These are phyloP conservation scores for Malassezia vespertilionis DNA, from an alignment of 1,284 basidiomycete species.

Conservation along the genomic window DNA sequence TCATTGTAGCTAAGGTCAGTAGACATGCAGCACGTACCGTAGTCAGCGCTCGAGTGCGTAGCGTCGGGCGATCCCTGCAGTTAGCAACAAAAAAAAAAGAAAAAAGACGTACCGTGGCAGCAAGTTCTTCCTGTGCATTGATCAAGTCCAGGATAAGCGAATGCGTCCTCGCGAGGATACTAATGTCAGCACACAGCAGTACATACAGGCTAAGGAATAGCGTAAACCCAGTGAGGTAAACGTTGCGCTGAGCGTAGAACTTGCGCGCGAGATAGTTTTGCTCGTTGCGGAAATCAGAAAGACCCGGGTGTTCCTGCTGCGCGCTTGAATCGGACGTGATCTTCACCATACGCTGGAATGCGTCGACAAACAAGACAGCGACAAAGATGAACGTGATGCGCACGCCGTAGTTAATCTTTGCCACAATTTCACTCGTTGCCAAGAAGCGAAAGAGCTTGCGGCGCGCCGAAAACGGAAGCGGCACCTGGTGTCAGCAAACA, in stretches of 20 bases:
- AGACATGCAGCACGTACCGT: too few species aligned
- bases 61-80: background rate
- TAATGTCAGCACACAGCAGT: background rate
- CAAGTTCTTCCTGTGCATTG: slow-evolving; percentile 74
- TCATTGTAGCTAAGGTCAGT: slow-evolving; percentile 41
- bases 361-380: slow-evolving; percentile 68
- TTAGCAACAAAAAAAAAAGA: too few species aligned
- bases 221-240: slow-evolving; percentile 68
- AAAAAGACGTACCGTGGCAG: too few species aligned
- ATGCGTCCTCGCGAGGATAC: slow-evolving; percentile 77
- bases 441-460: slow-evolving; percentile 67
- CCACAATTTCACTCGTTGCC: slow-evolving; percentile 49
- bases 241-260: slow-evolving; percentile 66
- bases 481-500: slow-evolving; percentile 47
- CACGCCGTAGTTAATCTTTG: slow-evolving; percentile 55
- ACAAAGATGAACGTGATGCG: slow-evolving; percentile 96
- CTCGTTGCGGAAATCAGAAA: slow-evolving; percentile 64
- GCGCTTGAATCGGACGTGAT: slow-evolving; percentile 65
- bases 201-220: slow-evolving; percentile 60
- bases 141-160: slow-evolving; percentile 83
- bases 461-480: slow-evolving; percentile 63
- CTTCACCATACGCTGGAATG: slow-evolving; percentile 82
- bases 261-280: slow-evolving; percentile 72
- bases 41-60: background rate
- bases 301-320: slow-evolving; percentile 57